Percentiles rank a stretch among this genome's conserved stretches.
Conservation (phyloP, 2,329 filamentous ascomycete genomes). For the Aspergillus sp. region DNA sequence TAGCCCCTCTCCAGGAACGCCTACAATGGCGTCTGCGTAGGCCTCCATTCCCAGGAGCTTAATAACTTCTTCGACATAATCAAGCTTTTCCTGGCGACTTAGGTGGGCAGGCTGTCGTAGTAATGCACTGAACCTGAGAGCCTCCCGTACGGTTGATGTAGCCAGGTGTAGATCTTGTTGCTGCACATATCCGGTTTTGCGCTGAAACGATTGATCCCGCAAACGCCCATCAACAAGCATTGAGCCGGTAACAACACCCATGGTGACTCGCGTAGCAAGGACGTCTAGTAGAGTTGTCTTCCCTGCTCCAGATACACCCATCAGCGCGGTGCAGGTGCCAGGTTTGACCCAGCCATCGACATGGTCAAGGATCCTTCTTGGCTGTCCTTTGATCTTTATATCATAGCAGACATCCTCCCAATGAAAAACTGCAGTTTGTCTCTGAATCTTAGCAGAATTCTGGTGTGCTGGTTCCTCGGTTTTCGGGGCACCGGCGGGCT, state of each 20-base stretch:
- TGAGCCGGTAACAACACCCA: constrained; percentile 86
- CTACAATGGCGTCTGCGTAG: constrained; percentile 87
- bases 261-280: constrained; percentile 79
- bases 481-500: background rate
- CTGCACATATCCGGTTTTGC: constrained; percentile 88
- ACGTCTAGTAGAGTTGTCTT: constrained; percentile 90
- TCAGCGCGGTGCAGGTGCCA: constrained; percentile 82
- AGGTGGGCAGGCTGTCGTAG: constrained; percentile 78
- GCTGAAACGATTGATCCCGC: constrained; percentile 80
- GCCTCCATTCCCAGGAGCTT: constrained; percentile 86
- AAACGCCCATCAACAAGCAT: constrained; percentile 79
- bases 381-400: constrained; percentile 75
- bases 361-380: constrained; percentile 76
- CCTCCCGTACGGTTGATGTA: constrained; percentile 84
- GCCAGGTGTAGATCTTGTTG: constrained; percentile 87
- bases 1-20: constrained; percentile 78
- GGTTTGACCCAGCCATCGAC: constrained; percentile 95
- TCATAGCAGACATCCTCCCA: constrained; percentile 85
- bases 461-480: constrained; percentile 2
- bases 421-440: constrained; percentile 76
- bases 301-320: constrained; percentile 89
- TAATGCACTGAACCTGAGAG: constrained; percentile 79
- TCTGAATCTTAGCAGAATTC: constrained; percentile 54
- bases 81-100: constrained; percentile 72
- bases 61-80: constrained; percentile 88